Conservation (phyloP, 2,329 filamentous ascomycete genomes). For the Escovopsis sp. region DNA sequence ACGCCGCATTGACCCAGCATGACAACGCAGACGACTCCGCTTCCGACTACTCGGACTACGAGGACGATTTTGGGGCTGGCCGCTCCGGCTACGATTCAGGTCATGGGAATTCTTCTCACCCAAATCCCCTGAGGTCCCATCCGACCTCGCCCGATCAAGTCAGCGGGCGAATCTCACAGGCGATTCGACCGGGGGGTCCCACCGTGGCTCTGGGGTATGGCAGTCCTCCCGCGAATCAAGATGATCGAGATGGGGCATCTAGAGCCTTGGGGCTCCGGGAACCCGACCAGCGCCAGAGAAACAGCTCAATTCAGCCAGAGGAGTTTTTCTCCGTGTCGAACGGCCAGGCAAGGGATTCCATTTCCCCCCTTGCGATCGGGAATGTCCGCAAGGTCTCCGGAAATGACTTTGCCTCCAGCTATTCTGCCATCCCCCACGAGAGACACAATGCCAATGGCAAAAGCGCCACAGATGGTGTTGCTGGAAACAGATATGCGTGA, state of each 20-base stretch:
- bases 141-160: slow-evolving; percentile 18
- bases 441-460: slow-evolving; percentile 58
- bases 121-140: slow-evolving; percentile 40
- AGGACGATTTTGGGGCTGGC: slow-evolving; percentile 19
- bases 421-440: slow-evolving; percentile 19
- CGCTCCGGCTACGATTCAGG: slow-evolving; percentile 15
- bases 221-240: slow-evolving; percentile 32
- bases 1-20: slow-evolving; percentile 31
- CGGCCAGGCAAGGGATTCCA: slow-evolving; percentile 38
- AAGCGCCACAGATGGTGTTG: slow-evolving; percentile 55
- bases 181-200: slow-evolving; percentile 8
- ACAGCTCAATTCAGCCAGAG: slow-evolving; percentile 36
- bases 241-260: slow-evolving; percentile 27
- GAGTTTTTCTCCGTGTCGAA: slow-evolving; percentile 43
- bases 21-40: slow-evolving; percentile 27
- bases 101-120: slow-evolving; percentile 19
- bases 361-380: slow-evolving; percentile 39
- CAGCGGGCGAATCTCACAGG: slow-evolving; percentile 9
- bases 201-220: slow-evolving; percentile 6
- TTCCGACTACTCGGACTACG: slow-evolving; percentile 28
- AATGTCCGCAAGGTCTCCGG: slow-evolving; percentile 40
- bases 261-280: slow-evolving; percentile 18
- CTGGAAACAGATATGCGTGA: slow-evolving; percentile 5
- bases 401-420: slow-evolving; percentile 33
- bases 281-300: slow-evolving; percentile 10